Base-by-base conservation (phyloP, 768 basidiomycete genomes). In the Butyriboletus loyo region DNA sequence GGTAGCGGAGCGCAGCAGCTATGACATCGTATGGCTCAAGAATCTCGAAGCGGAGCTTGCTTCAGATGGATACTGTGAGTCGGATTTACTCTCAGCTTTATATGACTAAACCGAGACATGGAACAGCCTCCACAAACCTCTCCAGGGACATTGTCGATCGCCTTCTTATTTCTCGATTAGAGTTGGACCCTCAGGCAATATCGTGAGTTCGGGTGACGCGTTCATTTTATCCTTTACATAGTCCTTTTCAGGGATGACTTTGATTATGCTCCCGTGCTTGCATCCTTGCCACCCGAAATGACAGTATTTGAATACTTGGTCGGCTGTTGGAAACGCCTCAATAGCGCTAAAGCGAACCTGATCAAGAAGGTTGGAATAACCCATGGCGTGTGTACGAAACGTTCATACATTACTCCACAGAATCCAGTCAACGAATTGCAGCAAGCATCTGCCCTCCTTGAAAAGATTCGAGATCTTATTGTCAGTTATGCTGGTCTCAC, bases 221-320 rank as follows among this genome's bases (percentile, higher is more conserved):
- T 50, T 22, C 15, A 44, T 32, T 34, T 13, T n/a, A 36, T 39
- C 24, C 27, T 39, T 38, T 34, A 49, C 39, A 35, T 41, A 39
- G 8, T 19, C 7, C 9, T 14, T 19, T 43, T 14, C 58, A 92
- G 87, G 45, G 84, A 85, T 63, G 89, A 91, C 58, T 67, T 86
- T n/a, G 87, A 89, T 21, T 88, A 83, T 65, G 72, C 86, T 32
- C 74, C 84, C 6, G 84, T 90, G 17, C 68, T 91, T 1, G 88
- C 88, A 3, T 87, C 87, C 22, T 73, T 98, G 17, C 92, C 93
- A 9, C 58, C 81, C 8, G 71, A 84, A 49, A 84, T 92, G 68
- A 93, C 95, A 0, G 78, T 83, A 0, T 92, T 96, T 53, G 92
- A 97, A 63, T 98, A 92, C 66, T 77, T 99, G 22, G 79, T 92